Percentiles rank a stretch among this genome's conserved stretches.
These are phyloP conservation scores for Pontederia crassipes DNA, from an alignment of 176 grass and related monocot species.

Conservation along the genomic window DNA sequence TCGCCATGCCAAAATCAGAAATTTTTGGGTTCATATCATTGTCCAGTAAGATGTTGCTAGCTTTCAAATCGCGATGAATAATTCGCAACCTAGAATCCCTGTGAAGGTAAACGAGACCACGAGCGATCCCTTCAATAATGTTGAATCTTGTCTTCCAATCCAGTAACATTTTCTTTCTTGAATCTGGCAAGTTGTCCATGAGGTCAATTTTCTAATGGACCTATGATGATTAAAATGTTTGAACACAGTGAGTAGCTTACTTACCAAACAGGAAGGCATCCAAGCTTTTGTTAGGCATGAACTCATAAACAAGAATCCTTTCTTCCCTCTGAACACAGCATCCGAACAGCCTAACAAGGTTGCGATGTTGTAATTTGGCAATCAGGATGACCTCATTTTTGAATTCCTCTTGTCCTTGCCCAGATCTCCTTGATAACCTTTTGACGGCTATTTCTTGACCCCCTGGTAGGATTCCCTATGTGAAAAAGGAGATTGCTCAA, in stretches of 20 bases:
- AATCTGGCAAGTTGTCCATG: conserved; percentile 10
- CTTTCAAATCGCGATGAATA: conserved; percentile 16
- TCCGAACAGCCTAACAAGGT: conserved; percentile 34
- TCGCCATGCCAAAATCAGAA: conserved; percentile 18
- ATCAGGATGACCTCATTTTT: conserved; percentile 41
- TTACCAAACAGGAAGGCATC: conserved; percentile 37
- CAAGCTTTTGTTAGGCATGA: conserved; percentile 35
- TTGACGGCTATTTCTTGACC: conserved; percentile 35
- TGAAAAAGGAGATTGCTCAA: not conserved
- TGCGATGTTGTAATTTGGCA: conserved; percentile 33
- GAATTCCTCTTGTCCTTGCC: conserved; percentile 33
- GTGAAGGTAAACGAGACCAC: conserved; percentile 35
- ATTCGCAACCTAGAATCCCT: conserved; percentile 21
- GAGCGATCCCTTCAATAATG: conserved; percentile 35
- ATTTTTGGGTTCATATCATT: conserved; percentile 13
- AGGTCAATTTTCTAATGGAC: not conserved
- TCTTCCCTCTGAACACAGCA: conserved; percentile 31
- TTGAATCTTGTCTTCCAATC: conserved; percentile 41
- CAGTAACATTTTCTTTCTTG: conserved; percentile 17
- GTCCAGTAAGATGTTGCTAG: conserved; percentile 15
- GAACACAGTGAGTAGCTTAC: not conserved
- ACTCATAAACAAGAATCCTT: conserved; percentile 30
- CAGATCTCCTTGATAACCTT: conserved; percentile 29
- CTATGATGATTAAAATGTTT: not conserved
- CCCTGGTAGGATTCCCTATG: conserved; percentile 21